Base-by-base conservation (phyloP, 139 green algal genomes). In the Chloropicon primus region DNA sequence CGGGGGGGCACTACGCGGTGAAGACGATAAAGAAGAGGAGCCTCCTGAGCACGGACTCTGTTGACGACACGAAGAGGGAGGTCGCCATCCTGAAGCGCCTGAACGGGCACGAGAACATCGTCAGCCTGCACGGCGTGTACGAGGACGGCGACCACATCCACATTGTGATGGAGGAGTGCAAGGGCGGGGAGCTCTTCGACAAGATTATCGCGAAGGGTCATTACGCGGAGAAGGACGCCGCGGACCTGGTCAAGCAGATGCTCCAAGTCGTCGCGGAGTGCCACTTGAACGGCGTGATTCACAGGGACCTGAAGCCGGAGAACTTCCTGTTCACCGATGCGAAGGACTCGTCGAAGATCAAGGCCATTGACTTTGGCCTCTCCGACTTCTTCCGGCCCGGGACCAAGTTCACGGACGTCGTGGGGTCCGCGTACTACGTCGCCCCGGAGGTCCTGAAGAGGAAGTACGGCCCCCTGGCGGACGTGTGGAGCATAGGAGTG, bases 281-380 rank as follows among this genome's bases (percentile, higher is more conserved):
- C 81, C 95, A 99, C 86, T 85, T 78, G 28, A 89, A 97, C 79
- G 92, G 93, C 25, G 94, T 99, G 22, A 94, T 98, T 25, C 94
- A 98, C 81, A 80, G 29, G 26, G 76, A 80, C 26, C 28, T 80
- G 2, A 80, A 80, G 76, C 76, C 76, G 0, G 76, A 71, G 2
- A 80, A 80, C 62, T 80, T 80, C 54, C n/a, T 80, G 76, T 27
- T 80, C 26, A 62, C 17, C 41, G 41, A 62, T 17, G 41, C 5
- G 10, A n/a, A 5, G 41, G 41, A 62, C 41, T 5, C 5, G 10
- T 62, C 41, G 41, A 62, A 22, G n/a, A 77, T 90, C 74, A 96
- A 96, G 86, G 82, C 91, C 24, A 85, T 80, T 22, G 90, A 94
- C 76, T 94, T 94, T 76, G 90, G 90, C 0, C 83, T 94, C 2